phyloP scores from a whole-genome alignment of 1,139 yeast species.

The Suhomyces anneliseae region DNA sequence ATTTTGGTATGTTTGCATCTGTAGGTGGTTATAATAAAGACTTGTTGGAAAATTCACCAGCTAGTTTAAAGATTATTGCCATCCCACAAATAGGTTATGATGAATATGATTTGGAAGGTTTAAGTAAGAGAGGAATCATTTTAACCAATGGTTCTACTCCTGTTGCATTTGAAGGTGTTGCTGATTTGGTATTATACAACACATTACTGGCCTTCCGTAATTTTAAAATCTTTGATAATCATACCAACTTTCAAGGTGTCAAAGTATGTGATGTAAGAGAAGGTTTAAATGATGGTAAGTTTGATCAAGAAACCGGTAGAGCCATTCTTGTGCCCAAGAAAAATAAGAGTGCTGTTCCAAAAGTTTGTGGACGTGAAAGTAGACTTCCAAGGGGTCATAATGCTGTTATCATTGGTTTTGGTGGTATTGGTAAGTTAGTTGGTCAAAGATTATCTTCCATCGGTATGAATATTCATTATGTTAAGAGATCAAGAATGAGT shows the following conservation, averaged over 20 bases:
- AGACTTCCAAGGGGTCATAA: conserved; percentile 23
- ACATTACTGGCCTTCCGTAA: conserved; percentile 25
- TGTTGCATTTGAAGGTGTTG: conserved; percentile 26
- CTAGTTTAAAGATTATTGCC: conserved; percentile 19
- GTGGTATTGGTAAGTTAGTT: conserved; percentile 24
- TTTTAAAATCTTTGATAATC: conserved; percentile 16
- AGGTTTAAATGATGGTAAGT: conserved; percentile 15
- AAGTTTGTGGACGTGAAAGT: conserved; percentile 15
- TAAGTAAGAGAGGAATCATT: conserved; percentile 20
- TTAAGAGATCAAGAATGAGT: conserved; percentile 19
- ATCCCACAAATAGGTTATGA: conserved; percentile 26
- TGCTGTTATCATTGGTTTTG: conserved; percentile 28
- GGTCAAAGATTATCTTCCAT: conserved; percentile 21
- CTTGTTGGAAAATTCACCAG: conserved; percentile 19
- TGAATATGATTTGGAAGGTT: conserved; percentile 18
- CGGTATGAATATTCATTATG: conserved; percentile 28
- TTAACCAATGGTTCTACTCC: conserved; percentile 23
- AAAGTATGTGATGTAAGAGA: conserved; percentile 15
- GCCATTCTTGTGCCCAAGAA: conserved; percentile 2
- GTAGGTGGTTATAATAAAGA: conserved; percentile 22
- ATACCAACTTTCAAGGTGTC: conserved; percentile 11
- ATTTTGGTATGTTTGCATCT: conserved; percentile 22
- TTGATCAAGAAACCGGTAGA: conserved; percentile 15
- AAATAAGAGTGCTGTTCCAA: conserved; percentile 12
- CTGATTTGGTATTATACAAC: conserved; percentile 24